These are phyloP conservation scores for Naegleria lovaniensis DNA, from an alignment of 208 protist species.

Conservation along the genomic window DNA sequence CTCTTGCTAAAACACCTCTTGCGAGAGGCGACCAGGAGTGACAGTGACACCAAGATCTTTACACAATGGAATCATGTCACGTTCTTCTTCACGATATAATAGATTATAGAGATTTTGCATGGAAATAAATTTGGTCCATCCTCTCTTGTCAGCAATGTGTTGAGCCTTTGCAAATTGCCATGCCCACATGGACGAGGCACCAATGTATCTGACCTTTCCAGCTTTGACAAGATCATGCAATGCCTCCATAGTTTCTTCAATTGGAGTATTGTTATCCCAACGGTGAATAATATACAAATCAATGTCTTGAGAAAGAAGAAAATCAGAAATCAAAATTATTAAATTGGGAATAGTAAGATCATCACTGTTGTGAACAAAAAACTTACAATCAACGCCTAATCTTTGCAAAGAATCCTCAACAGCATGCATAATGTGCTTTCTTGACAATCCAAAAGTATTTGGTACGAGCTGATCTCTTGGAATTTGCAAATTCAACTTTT, in stretches of 20 bases:
- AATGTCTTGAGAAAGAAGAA: background rate
- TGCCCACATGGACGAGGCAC: conserved; percentile 13
- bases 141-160: background rate
- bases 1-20: background rate
- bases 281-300: conserved; percentile 23
- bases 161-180: conserved; percentile 25
- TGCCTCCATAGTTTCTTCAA: conserved; percentile 11
- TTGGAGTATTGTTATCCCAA: conserved; percentile 8
- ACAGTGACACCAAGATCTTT: background rate
- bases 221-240: conserved; percentile 9
- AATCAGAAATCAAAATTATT: too few relatives aligned
- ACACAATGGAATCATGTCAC: conserved; percentile 17
- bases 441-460: background rate
- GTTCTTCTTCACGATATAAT: background rate
- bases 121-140: background rate
- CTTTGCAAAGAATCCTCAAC: conserved; percentile 12
- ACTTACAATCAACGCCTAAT: background rate
- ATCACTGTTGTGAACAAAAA: background rate
- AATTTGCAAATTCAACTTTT: background rate
- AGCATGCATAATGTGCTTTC: conserved; percentile 22
- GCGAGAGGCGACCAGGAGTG: background rate
- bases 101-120: background rate
- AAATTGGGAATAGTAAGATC: too few relatives aligned
- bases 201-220: conserved; percentile 22
- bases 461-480: background rate